Percentiles rank a stretch among this genome's conserved stretches.
Evolutionary conservation across 2,329 filamentous ascomycete species (phyloP).

Genomic region (Talaromyces sp.): DNA sequence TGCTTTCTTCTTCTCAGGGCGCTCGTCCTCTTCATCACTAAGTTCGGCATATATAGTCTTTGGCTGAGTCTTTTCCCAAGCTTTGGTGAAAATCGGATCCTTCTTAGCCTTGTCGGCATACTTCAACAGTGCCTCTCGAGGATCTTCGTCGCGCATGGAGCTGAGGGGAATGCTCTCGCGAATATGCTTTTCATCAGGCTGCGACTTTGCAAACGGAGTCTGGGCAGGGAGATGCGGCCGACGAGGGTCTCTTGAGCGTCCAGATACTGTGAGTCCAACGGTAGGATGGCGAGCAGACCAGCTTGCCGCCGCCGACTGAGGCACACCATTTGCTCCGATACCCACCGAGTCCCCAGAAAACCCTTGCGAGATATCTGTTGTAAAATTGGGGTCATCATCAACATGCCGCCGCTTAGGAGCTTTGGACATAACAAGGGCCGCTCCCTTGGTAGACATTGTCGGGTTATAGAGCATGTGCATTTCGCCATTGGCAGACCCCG

Average conservation of each 20-base stretch:
- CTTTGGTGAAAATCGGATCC: conserved; percentile 89
- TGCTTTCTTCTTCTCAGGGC: conserved; percentile 58
- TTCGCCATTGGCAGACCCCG: conserved; percentile 84
- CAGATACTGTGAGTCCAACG: conserved; percentile 70
- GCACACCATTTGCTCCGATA: conserved; percentile 61
- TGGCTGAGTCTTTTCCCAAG: conserved; percentile 87
- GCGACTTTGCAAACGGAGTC: conserved; percentile 85
- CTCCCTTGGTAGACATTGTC: conserved; percentile 71
- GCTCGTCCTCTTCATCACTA: conserved; percentile 70
- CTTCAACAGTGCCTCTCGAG: conserved; percentile 84
- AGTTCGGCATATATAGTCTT: conserved; percentile 84
- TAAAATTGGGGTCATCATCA: conserved; percentile 83
- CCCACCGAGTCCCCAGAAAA: conserved; percentile 79
- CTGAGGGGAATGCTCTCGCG: conserved; percentile 83
- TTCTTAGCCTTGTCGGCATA: conserved; percentile 91
- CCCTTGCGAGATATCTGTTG: conserved; percentile 74
- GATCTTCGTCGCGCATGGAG: conserved; percentile 93
- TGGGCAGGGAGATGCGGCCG: conserved; percentile 76
- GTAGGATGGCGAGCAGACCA: conserved; percentile 59
- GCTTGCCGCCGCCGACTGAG: conserved; percentile 66
- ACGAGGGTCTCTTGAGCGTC: conserved; percentile 70
- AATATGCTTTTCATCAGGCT: conserved; percentile 86
- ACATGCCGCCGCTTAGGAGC: conserved; percentile 93
- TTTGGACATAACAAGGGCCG: conserved; percentile 82
- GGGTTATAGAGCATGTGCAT: conserved; percentile 90